phyloP scores from a whole-genome alignment of 352 stramenopile genomes.

The Phytophthora aleatoria region DNA sequence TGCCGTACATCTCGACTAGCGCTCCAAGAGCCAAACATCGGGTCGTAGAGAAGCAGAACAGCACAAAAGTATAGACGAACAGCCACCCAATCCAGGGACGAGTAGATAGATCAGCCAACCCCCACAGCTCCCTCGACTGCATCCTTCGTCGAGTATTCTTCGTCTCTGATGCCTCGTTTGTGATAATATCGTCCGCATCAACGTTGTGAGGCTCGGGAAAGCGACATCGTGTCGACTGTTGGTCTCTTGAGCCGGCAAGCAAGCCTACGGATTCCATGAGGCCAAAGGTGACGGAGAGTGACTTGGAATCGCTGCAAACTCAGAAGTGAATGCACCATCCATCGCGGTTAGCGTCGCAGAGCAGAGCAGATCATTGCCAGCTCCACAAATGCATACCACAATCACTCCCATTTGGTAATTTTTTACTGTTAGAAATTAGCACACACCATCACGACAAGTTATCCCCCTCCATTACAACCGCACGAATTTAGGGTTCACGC shows the following conservation, averaged over 20 bases:
- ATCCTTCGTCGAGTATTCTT: constrained; percentile 12
- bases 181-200: neutral
- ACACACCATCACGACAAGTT: constrained; percentile 16
- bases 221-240: constrained; percentile 16
- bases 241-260: constrained; percentile 11
- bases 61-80: constrained; percentile 24
- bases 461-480: constrained; percentile 13
- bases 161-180: constrained; percentile 4
- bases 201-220: constrained; percentile 13
- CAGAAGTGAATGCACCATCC: constrained; percentile 12
- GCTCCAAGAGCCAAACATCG: constrained; percentile 15
- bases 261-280: constrained; percentile 22
- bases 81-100: constrained; percentile 23
- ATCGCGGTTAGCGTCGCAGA: constrained; percentile 7
- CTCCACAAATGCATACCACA: neutral
- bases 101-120: constrained; percentile 7
- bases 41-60: constrained; percentile 25
- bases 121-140: neutral
- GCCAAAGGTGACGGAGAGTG: constrained; percentile 1
- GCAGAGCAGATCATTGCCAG: constrained; percentile 5
- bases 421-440: constrained; percentile 31
- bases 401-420: constrained; percentile 1
- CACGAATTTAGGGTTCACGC: constrained; percentile 9
- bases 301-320: constrained; percentile 6
- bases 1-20: constrained; percentile 32